Conservation (phyloP, 2,329 filamentous ascomycete genomes). For the Erysiphe pulchra region DNA sequence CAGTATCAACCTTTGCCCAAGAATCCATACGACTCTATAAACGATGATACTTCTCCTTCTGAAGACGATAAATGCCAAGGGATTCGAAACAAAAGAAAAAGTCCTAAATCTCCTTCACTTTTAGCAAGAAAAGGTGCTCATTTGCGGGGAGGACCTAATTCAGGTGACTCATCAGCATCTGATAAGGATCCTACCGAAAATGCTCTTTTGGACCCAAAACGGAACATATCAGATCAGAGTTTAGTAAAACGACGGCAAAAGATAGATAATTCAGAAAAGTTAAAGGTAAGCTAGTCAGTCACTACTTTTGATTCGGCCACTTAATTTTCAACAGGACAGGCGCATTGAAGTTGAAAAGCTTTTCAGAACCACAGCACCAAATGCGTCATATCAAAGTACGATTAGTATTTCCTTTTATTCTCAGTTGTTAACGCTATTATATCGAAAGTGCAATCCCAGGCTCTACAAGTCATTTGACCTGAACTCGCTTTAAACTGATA, state of each 20-base stretch:
- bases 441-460: no score
- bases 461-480: no score
- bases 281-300: neutral
- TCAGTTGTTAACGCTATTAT: no score
- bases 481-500: no score
- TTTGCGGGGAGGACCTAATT: neutral
- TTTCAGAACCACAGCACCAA: neutral
- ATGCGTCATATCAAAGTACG: conserved; percentile 1
- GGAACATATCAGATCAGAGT: neutral
- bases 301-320: neutral
- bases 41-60: neutral
- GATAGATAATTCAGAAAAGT: neutral
- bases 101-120: neutral
- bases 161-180: neutral
- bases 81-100: no score
- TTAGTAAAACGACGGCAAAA: neutral
- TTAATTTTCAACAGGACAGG: neutral
- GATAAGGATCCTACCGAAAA: neutral
- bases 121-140: neutral
- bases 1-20: conserved; percentile 1
- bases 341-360: neutral
- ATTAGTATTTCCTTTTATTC: neutral
- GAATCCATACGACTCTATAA: neutral
- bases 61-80: neutral
- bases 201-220: neutral